Conservation (phyloP, 2,329 filamentous ascomycete species). For the Fusarium newnesense region DNA sequence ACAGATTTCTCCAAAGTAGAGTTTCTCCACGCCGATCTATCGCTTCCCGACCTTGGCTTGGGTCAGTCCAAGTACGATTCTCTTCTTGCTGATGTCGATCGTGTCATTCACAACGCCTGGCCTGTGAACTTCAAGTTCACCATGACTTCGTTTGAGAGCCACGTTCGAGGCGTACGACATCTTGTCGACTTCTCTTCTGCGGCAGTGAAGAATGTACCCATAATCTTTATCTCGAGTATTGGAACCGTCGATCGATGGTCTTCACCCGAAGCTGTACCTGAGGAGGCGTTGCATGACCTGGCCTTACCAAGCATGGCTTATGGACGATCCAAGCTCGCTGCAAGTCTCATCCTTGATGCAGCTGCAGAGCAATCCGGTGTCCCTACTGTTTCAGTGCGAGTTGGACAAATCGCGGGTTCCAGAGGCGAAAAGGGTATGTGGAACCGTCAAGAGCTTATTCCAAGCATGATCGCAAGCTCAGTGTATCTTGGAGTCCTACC, state of each 20-base stretch:
- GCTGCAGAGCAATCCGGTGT: not conserved
- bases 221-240: not conserved
- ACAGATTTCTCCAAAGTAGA: not conserved
- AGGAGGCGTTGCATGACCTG: not conserved
- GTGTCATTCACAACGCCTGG: slow-evolving; percentile 10
- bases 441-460: slow-evolving; percentile 7
- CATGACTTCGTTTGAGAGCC: not conserved
- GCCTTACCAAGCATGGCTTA: not conserved
- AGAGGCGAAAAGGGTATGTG: not conserved
- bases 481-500: not conserved
- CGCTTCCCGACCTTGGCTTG: not conserved
- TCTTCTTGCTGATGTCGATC: not conserved
- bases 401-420: slow-evolving; percentile 8
- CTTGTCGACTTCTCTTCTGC: not conserved
- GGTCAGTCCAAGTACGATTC: not conserved
- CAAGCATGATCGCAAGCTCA: slow-evolving; percentile 6
- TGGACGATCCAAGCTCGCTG: not conserved
- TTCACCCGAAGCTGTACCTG: rapidly evolving
- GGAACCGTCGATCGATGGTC: not conserved
- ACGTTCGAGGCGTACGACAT: not conserved
- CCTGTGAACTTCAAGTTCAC: slow-evolving; percentile 20
- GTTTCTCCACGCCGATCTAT: not conserved
- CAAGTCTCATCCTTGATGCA: not conserved
- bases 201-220: not conserved
- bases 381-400: not conserved